A percentile compares a stretch with the other conserved stretches of the same genome.
These are phyloP conservation scores for Carnegiea gigantea DNA, from an alignment of 179 eudicot genomes.

Conservation along the genomic window DNA sequence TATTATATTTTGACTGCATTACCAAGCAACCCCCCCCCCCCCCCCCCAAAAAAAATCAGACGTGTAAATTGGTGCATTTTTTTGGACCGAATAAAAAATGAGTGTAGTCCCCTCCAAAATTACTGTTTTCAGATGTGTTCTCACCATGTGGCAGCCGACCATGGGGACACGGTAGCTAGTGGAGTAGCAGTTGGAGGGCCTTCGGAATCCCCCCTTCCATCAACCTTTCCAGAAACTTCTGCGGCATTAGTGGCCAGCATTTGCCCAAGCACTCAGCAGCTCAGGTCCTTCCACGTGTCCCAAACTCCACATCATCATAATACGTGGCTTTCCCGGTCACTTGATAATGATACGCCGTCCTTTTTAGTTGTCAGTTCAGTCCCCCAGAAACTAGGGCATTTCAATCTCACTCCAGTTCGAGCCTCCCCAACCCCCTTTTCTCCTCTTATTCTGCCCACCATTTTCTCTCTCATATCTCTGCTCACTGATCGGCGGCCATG, in stretches of 20 bases:
- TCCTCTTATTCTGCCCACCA: background rate
- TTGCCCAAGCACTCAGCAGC: conserved; percentile 38
- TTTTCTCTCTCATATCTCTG: background rate
- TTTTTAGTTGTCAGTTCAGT: conserved; percentile 8
- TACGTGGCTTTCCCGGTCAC: conserved; percentile 56
- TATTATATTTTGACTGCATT: no score
- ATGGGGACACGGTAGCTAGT: background rate
- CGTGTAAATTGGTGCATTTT: no score
- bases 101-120: no score
- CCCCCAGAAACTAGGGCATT: background rate
- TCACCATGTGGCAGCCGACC: background rate
- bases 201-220: background rate
- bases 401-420: background rate
- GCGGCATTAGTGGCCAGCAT: conserved; percentile 50
- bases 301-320: conserved; percentile 50
- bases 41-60: no score
- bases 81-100: no score
- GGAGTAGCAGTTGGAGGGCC: background rate
- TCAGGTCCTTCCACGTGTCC: conserved; percentile 46
- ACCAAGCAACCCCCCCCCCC: no score
- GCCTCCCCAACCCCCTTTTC: background rate
- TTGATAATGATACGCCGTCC: conserved; percentile 60
- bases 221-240: conserved; percentile 80
- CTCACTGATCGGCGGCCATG: background rate
- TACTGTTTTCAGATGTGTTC: no score